Evolutionary conservation across 768 basidiomycete genomes (phyloP), one percentile per base, ranked within the genome.

Genomic region (Vararia minispora): DNA sequence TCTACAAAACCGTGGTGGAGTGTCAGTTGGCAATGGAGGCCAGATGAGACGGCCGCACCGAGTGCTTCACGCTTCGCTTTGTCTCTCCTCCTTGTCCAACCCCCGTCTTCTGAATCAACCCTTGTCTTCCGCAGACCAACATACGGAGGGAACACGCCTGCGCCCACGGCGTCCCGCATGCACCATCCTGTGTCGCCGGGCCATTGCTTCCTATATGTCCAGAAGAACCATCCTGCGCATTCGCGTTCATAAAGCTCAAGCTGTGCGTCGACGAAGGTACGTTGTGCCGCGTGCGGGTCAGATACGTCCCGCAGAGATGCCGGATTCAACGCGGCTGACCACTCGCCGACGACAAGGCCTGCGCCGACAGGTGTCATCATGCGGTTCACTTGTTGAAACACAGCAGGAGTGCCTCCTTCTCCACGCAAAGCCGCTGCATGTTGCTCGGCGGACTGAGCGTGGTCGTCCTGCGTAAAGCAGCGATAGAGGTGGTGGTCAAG

Each of bases 401-500:
- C 66, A 36, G 54, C 52, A 2, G 62, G 70, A 27, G 59, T 66
- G 2, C 47, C 44, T 4, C 59, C 68, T 29, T 55, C 60, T 34
- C 70, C 64, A 53, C 55, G 45, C 14, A 86, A 58, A 0, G 66
- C 57, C 31, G 54, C 50, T 6, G 74, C 63, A 50, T 84, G 85
- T 30, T 71, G 64, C 3, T 65, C 51, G 0, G 70, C 81, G 6
- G 69, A 53, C 3, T 71, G 74, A 1, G 54, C 42, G 13, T 57
- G 69, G 54, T 90, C 87, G 1, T 59, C 59, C 0, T 54, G 43
- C 0, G 81, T 82, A 55, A 87, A 86, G 56, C 83, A 86, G 18
- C 87, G 72, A 51, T 89, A 90, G 16, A 89, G 67, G 51, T 89
- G 87, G 47, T 87, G 82, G 54, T 90, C 87, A 28, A 88, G 61